A percentile compares a stretch with the other conserved stretches of the same genome.
Conservation (phyloP, 2,329 filamentous ascomycete species). For the Septoria petroselini region DNA sequence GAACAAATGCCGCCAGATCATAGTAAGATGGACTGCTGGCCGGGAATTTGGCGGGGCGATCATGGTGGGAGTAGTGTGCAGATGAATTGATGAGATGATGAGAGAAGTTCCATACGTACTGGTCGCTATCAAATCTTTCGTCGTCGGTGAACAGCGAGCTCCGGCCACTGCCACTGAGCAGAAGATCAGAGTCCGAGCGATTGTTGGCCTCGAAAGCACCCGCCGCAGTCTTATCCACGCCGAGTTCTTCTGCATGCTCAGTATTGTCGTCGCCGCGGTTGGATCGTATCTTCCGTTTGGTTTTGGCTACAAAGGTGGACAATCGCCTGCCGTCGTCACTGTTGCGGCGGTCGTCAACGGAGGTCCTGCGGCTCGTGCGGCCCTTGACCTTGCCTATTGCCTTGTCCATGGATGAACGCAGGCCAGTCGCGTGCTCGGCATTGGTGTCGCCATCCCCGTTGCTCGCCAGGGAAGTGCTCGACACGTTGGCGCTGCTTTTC, state of each 20-base stretch:
- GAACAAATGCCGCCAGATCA: too few relatives aligned
- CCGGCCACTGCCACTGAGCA: conserved; percentile 44
- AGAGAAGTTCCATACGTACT: conserved; percentile 31
- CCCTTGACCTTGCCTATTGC: conserved; percentile 42
- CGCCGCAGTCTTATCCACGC: too few relatives aligned
- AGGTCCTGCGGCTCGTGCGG: conserved; percentile 36
- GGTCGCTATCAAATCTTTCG: conserved; percentile 46
- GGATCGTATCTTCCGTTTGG: conserved; percentile 32
- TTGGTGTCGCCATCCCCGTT: conserved; percentile 30
- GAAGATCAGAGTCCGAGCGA: conserved; percentile 37
- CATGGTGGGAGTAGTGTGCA: too few relatives aligned
- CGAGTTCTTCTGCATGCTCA: too few relatives aligned
- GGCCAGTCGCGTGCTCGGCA: conserved; percentile 23
- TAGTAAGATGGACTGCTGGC: too few relatives aligned
- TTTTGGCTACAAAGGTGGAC: conserved; percentile 45
- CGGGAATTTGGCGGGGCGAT: too few relatives aligned
- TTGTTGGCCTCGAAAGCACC: too few relatives aligned
- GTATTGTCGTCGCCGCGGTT: conserved; percentile 11
- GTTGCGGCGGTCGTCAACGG: conserved; percentile 41
- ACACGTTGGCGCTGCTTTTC: conserved; percentile 30
- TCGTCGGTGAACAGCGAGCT: conserved; percentile 53
- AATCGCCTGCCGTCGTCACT: conserved; percentile 49
- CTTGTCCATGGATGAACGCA: conserved; percentile 40
- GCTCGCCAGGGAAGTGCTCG: conserved; percentile 32
- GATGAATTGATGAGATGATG: background rate